Base-by-base conservation (phyloP, 1,284 basidiomycete genomes). In the Sanghuangporus weigelae region DNA sequence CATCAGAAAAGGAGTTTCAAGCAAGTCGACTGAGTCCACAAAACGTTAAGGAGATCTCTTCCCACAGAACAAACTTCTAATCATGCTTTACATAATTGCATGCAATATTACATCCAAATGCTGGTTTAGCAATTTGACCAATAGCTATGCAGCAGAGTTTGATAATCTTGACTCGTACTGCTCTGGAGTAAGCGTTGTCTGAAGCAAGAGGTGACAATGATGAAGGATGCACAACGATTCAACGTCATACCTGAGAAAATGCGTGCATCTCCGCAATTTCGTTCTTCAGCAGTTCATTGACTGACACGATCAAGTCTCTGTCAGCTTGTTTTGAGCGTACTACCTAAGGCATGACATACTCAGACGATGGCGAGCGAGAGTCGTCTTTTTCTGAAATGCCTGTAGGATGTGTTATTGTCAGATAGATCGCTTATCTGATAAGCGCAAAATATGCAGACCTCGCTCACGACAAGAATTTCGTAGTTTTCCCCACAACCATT, bases 211-310 rank as follows among this genome's bases (percentile, higher is more conserved):
- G 56, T 31, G 40, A 62, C 23, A 60, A 48, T 51, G 53, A 39
- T n/a, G 44, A 49, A 42, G 26, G 40, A 51, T 51, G 42, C 19
- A 35, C 38, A 23, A 50, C n/a, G 21, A 23, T 3, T 31, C 26
- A 31, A 31, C 26, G n/a, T 62, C 76, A 61, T 67, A 90, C 91
- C 84, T 93, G 90, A 8, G 90, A 91, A 73, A 93, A 93, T 3
- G 90, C 91, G 69, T 93, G 90, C 82, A 93, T 87, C 65, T 87
- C 81, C 0, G 87, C 78, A 63, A 93, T 92, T 69, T 92, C 79
- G 7, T 76, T 75, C 75, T 89, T 92, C 71, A 93, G 71, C 12
- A 86, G 69, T 38, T 90, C 86, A 70, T 93, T 92, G 62, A 93
- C 90, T 92, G 62, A 10, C 14, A 12, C 16, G 19, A 50, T 26